Conservation (phyloP, 768 basidiomycete genomes). For the Boletus reticuloceps region DNA sequence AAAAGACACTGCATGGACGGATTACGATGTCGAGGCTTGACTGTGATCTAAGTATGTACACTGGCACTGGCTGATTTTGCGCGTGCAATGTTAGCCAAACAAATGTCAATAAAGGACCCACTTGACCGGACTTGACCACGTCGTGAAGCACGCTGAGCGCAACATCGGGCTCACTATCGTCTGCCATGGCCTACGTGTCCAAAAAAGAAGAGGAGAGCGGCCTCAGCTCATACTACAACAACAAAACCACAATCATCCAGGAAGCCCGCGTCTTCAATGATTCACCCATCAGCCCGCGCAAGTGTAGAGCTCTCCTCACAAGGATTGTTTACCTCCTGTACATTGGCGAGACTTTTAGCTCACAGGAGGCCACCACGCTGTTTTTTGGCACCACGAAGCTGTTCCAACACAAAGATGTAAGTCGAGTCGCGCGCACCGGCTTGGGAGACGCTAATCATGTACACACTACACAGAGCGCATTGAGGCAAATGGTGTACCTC, state of each 20-base stretch:
- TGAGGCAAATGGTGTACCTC: slow-evolving; percentile 97
- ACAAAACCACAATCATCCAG: slow-evolving; percentile 97
- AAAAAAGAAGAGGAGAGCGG: slow-evolving; percentile 98
- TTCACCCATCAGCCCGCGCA: slow-evolving; percentile 95
- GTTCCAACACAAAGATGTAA: slow-evolving; percentile 98
- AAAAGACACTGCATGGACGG: too few species aligned
- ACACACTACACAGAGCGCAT: slow-evolving; percentile 61
- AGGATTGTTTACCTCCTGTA: slow-evolving; percentile 96
- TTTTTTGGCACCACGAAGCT: slow-evolving; percentile 99
- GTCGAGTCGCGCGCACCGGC: slow-evolving; percentile 31
- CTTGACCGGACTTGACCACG: slow-evolving; percentile 23
- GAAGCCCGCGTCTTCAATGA: slow-evolving; percentile 99
- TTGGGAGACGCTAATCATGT: slow-evolving; percentile 7
- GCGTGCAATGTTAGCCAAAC: slow-evolving; percentile 11
- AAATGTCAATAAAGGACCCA: slow-evolving; percentile 20
- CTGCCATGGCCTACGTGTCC: slow-evolving; percentile 72
- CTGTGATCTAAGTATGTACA: too few species aligned
- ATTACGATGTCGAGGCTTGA: too few species aligned
- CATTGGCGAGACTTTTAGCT: slow-evolving; percentile 90
- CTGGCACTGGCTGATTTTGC: too few species aligned
- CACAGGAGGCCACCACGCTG: slow-evolving; percentile 94
- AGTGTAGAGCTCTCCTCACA: slow-evolving; percentile 94
- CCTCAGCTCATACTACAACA: slow-evolving; percentile 89
- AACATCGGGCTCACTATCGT: slow-evolving; percentile 32
- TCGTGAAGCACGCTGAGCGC: slow-evolving; percentile 12